Base-by-base conservation (phyloP, 306 rosid genomes). In the Aeschynomene evenia region DNA sequence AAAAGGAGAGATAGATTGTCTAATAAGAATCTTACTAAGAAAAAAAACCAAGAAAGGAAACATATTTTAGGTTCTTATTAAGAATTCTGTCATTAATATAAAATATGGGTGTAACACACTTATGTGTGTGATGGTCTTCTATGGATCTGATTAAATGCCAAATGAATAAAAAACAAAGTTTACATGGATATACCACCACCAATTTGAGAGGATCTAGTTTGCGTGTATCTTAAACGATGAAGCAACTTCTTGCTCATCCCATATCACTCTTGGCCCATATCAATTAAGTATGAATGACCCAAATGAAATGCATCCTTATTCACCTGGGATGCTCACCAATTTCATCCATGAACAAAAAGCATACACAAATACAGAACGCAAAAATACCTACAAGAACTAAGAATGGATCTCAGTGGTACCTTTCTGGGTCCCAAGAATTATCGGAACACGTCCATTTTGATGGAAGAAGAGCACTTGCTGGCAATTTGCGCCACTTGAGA, bases 401-500 rank as follows among this genome's bases (percentile, higher is more conserved):
- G 20, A 66, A 43, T 10, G 53, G 6, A 46, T 51, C 36, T 50
- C 63, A 37, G 20, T 42, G 21, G 16, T 83, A 95, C 99, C 99
- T 95, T 68, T 91, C 89, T 57, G 86, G 90, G 76, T 95, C 96
- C 96, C 87, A 84, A 50, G 84, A 75, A 82, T 95, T 94, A 83
- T 88, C 95, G 57, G 95, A 86, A 81, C 99, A 95, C 9, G 89
- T 89, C 97, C 97, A 95, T 71, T 78, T 95, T 16, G 86, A 85
- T 16, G 95, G 91, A 72, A 95, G 87, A 80, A 81, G 84, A 2
- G 92, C 87, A 79, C 54, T 79, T 14, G 80, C 90, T 6, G 99
- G 99, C 83, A 95, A 79, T 83, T 89, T 95, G 62, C 96, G 99
- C 92, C 94, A 89, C 82, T 95, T 89, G 51, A 79, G 82, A 75